Conservation (phyloP, 306 rosid genomes). For the Quercus parvula region DNA sequence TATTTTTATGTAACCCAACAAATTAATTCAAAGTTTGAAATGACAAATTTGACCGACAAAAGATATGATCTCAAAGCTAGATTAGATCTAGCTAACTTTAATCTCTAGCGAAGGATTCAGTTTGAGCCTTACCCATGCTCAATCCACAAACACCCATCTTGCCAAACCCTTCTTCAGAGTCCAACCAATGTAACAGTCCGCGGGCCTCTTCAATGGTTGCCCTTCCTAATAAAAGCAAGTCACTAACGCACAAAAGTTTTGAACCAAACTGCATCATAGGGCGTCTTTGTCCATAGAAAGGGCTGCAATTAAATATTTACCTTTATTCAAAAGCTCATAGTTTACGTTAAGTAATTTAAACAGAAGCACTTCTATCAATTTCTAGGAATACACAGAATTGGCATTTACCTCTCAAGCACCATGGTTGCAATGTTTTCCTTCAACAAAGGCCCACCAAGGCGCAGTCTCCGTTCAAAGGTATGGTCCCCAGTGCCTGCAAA, state of each 20-base stretch:
- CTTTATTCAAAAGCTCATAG: conserved; percentile 8
- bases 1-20: not conserved
- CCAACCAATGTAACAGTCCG: conserved; percentile 89
- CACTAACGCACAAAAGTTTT: conserved; percentile 93
- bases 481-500: conserved; percentile 90
- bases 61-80: not conserved
- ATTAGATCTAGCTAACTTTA: not conserved
- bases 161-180: conserved; percentile 81
- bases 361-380: not conserved
- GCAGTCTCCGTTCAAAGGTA: conserved; percentile 80
- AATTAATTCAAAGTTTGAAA: not conserved
- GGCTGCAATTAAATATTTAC: conserved; percentile 55
- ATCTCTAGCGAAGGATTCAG: conserved; percentile 13
- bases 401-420: conserved; percentile 92
- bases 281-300: conserved; percentile 96
- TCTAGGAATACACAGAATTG: conserved; percentile 14
- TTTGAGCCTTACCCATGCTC: conserved; percentile 84
- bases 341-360: not conserved
- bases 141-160: conserved; percentile 99
- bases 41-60: conserved; percentile 1
- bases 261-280: conserved; percentile 88
- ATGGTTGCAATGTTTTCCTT: conserved; percentile 92
- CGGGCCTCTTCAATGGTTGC: conserved; percentile 97
- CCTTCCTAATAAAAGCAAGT: conserved; percentile 92
- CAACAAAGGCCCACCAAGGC: conserved; percentile 89